Base-by-base conservation (phyloP, 306 rosid genomes). In the Benincasa hispida region DNA sequence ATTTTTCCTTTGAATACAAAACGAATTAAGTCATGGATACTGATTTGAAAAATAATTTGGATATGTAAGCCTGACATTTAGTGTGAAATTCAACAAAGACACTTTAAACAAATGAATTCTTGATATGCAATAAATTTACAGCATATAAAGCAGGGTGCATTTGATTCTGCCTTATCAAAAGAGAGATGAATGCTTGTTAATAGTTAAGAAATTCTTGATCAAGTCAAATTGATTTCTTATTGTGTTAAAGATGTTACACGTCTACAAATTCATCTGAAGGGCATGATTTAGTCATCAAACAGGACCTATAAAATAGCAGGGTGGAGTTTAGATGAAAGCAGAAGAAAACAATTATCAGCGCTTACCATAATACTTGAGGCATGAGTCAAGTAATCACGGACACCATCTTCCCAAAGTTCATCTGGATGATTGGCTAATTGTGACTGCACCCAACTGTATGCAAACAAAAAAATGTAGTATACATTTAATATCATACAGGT, bases 371-470 rank as follows among this genome's bases (percentile, higher is more conserved):
- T 89, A 82, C 82, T 79, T 72, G 98, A 87, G 78, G 98, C 93
- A 83, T 95, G 97, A 78, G 85, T 66, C 39, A 95, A 79, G 90
- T 95, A 92, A 84, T 95, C 97, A 69, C 84, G 89, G 65, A 90
- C 77, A 79, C 99, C 99, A 75, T 92, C 98, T 85, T 92, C 99
- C 99, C 99, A 95, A 78, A 95, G 93, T 79, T 95, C 99, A 86
- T 95, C 97, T 70, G 99, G 98, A 73, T 89, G 97, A 84, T 90
- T 86, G 75, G 91, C 88, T 65, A 95, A 81, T 81, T 95, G 99
- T 47, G 84, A 34, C 86, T 92, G 98, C 81, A 95, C 91, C 99
- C 99, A 95, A 83, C 99, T 95, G 91, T 81, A 51, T 37, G 83
- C 28, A 85, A 77, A 27, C 7, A 39, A 27, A 77, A 41, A 77